Evolutionary conservation across 352 stramenopile species (phyloP).

Genomic region (Aphanomyces cochlioides): DNA sequence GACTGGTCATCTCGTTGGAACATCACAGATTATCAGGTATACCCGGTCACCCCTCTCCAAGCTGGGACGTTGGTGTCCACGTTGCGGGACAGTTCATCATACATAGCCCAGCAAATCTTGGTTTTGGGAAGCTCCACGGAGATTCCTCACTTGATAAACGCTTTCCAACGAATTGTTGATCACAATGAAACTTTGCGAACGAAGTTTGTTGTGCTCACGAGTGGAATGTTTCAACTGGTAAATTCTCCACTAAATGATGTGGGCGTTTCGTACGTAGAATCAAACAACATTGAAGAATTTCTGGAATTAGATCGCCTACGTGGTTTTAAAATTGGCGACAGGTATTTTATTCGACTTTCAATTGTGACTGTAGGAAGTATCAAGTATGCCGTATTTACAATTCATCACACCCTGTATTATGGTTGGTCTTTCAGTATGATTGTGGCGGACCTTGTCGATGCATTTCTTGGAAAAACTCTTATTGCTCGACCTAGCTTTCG

Average conservation of each 20-base stretch:
- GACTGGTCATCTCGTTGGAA: no score
- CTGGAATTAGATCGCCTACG: background rate
- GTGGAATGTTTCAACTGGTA: background rate
- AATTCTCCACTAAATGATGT: background rate
- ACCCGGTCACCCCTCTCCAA: no score
- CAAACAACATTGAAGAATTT: background rate
- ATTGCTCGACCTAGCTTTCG: background rate
- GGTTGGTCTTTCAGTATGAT: background rate
- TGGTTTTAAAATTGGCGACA: slow-evolving; percentile 2
- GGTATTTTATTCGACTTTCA: background rate
- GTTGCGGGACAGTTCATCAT: no score
- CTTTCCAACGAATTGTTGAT: background rate
- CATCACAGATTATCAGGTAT: no score
- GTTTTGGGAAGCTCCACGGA: no score
- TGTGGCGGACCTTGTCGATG: background rate
- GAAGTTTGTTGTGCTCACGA: background rate
- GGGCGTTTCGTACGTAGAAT: background rate
- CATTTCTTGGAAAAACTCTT: background rate
- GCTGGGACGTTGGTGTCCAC: no score
- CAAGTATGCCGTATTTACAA: background rate
- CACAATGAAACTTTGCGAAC: background rate
- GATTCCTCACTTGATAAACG: background rate
- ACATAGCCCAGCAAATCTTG: no score
- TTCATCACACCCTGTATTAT: background rate
- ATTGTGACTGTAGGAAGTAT: background rate